Evolutionary conservation across 139 green algal species (phyloP).

Genomic region (Ulvella scutata): DNA sequence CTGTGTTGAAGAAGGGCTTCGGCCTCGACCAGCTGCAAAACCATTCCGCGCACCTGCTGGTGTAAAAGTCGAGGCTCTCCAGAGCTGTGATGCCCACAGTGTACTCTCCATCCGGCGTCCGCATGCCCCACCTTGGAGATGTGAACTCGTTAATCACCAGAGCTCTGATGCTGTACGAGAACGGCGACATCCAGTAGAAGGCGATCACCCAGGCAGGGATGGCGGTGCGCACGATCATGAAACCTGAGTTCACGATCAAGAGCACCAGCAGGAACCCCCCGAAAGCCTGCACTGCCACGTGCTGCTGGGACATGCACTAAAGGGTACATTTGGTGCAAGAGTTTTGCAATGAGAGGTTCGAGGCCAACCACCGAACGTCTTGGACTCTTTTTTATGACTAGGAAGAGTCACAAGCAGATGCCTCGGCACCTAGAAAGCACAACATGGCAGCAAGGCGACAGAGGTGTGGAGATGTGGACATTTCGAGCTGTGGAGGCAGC

Average conservation of each 20-base stretch:
- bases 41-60: slow-evolving; percentile 8
- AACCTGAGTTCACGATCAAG: slow-evolving; percentile 44
- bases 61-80: slow-evolving; percentile 36
- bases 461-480: no score
- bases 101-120: not conserved
- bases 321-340: no score
- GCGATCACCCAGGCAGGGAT: slow-evolving; percentile 24
- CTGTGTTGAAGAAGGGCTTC: no score
- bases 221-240: slow-evolving; percentile 31
- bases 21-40: not conserved
- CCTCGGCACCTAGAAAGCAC: no score
- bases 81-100: slow-evolving; percentile 22
- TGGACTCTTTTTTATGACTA: no score
- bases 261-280: slow-evolving; percentile 24
- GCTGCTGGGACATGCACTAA: no score
- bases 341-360: no score
- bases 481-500: no score
- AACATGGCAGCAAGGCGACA: no score
- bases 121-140: slow-evolving; percentile 19
- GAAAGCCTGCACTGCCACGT: no score
- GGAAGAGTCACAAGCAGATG: no score
- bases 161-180: slow-evolving; percentile 32
- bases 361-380: no score
- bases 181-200: slow-evolving; percentile 40
- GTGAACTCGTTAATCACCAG: slow-evolving; percentile 50